These are phyloP conservation scores for Cryptococcus sp. DNA, from an alignment of 1,284 basidiomycete species.

Conservation along the genomic window DNA sequence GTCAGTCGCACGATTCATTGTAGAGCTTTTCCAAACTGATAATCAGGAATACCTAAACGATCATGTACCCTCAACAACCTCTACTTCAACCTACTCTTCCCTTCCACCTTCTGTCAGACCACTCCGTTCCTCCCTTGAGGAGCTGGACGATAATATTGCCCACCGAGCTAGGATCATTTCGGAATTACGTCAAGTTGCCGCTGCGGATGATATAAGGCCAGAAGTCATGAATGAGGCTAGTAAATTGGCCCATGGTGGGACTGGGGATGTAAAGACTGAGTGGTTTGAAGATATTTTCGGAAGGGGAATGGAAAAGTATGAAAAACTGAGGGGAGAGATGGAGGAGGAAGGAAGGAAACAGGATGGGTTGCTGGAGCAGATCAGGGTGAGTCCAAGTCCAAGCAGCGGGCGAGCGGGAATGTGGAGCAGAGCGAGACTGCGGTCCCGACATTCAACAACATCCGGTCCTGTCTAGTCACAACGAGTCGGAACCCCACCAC, in stretches of 20 bases:
- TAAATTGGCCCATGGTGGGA: constrained; percentile 52
- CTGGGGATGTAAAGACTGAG: constrained; percentile 69
- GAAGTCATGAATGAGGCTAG: constrained; percentile 64
- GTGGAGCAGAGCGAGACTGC: too few species aligned
- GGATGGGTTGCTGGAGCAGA: constrained; percentile 59
- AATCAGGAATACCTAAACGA: constrained; percentile 63
- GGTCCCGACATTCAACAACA: too few species aligned
- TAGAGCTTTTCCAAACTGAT: neutral
- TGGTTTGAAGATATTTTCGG: constrained; percentile 83
- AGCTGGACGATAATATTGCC: constrained; percentile 67
- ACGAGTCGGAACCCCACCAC: too few species aligned
- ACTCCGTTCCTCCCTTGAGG: constrained; percentile 72
- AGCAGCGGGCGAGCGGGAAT: too few species aligned
- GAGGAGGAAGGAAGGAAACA: constrained; percentile 61
- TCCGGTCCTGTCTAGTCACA: too few species aligned
- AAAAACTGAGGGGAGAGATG: constrained; percentile 65
- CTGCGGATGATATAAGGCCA: constrained; percentile 70
- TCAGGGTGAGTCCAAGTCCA: constrained; percentile 64
- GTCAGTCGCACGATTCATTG: constrained; percentile 48
- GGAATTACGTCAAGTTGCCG: constrained; percentile 62
- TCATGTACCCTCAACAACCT: constrained; percentile 44
- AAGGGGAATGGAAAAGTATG: constrained; percentile 74
- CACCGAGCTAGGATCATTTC: constrained; percentile 61
- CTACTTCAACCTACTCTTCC: constrained; percentile 19
- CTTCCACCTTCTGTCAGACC: constrained; percentile 56